Percentiles rank a stretch among this genome's conserved stretches.
These are phyloP conservation scores for Pyrus communis DNA, from an alignment of 306 rosid species.

Conservation along the genomic window DNA sequence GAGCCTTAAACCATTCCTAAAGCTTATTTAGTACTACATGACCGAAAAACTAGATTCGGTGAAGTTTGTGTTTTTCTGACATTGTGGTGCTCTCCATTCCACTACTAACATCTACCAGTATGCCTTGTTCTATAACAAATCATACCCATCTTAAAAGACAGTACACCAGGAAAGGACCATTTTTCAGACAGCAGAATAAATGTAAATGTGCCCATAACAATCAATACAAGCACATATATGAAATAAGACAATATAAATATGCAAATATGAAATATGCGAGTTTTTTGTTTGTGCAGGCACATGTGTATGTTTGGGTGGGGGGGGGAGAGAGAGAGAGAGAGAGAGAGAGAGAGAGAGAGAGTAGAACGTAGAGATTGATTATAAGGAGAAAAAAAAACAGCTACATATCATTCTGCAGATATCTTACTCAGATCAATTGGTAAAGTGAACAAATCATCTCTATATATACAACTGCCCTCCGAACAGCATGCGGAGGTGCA, in stretches of 20 bases:
- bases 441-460: conserved; percentile 43
- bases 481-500: conserved; percentile 26
- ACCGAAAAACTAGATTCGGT: not conserved
- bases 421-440: conserved; percentile 47
- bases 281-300: too few relatives aligned
- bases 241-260: not conserved
- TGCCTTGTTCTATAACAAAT: not conserved
- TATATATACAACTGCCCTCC: conserved; percentile 56
- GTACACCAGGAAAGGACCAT: not conserved
- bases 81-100: not conserved
- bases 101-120: not conserved
- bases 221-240: not conserved
- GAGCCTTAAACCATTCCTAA: not conserved
- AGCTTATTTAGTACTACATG: not conserved
- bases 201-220: not conserved
- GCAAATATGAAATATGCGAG: not conserved
- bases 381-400: conserved; percentile 10
- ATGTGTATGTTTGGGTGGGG: not conserved
- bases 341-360: not conserved
- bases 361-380: not conserved
- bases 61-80: not conserved
- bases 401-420: conserved; percentile 37
- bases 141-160: not conserved
- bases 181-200: not conserved
- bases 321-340: not conserved